Base-by-base conservation (phyloP, 352 stramenopile genomes). In the Pythium oligandrum region DNA sequence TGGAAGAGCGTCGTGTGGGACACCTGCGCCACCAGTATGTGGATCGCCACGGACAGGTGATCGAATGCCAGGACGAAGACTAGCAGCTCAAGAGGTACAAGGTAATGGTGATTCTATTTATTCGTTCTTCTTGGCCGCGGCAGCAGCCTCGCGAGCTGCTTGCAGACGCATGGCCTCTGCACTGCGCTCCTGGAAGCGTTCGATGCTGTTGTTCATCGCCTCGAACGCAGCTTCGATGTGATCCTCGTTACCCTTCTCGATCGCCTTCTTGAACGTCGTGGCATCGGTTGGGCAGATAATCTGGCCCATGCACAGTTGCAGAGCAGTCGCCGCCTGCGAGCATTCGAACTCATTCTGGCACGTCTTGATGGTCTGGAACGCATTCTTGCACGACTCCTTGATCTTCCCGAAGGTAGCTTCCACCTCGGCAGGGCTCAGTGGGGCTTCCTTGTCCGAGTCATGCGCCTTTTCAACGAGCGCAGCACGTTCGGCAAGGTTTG, bases 251-350 rank as follows among this genome's bases (percentile, higher is more conserved):
- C 82, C 82, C 35, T 57, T 64, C n/a, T 88, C 69, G 48, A 95
- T 75, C 49, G 77, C 77, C 44, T 84, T 73, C 34, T 80, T 78
- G 53, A 93, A 93, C 32, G 70, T 61, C 46, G 52, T 54, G 7
- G 83, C 88, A 48, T 94, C 71, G 0, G 72, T 54, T 3, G 78
- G 73, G 51, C 85, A 95, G 35, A 97, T 83, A 59, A 96, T 83
- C 44, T 75, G 72, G 2, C 78, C 87, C 86, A 96, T 93, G 68
- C 89, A 97, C 17, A 94, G 75, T 53, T 94, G 89, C 10, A 97
- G 73, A 53, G 84, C 86, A 34, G 92, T 89, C 33, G 82, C 85
- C 4, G 88, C 86, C 62, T 91, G 80, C 9, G 83, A 83, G 60
- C 87, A 95, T 51, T 87, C 76, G 48, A 88, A 59, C 55, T 97